Evolutionary conservation across 139 green algal species (phyloP), one percentile per base, ranked within the genome.

Genomic region (Coelastrella sp.): DNA sequence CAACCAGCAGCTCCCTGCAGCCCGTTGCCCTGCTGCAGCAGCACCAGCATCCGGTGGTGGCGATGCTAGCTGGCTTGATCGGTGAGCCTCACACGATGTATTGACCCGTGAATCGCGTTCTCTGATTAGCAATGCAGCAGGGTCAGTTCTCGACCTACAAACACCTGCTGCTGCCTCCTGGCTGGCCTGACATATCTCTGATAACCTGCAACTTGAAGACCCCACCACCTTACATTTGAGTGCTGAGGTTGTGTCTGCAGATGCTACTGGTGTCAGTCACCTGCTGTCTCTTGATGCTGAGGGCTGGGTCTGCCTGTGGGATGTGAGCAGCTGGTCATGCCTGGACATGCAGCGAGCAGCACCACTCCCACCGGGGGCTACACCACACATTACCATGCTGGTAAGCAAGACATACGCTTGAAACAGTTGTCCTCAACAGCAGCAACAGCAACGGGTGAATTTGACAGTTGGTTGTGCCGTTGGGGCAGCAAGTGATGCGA

Each of bases 261-360:
- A 64, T 56, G 82, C 10, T 13, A 3, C 14, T 56, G 77, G 86
- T 68, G 16, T 64, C 64, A 60, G 60, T 54, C 81, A 73, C 64
- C 20, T 91, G 47, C 54, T 91, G 77, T 91, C 87, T 17, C 4
- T 91, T 57, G 87, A 91, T 74, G 77, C 78, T 74, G 79, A 79
- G 11, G 87, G 87, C 65, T 86, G 78, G 76, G 78, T 78, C 47
- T 71, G 77, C n/a, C 78, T 91, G 79, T 91, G 87, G 87, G 87
- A 91, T 10, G 22, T 59, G 32, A 86, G 64, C 77, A 87, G 47
- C 47, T 85, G 78, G 23, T 14, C 5, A n/a, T 91, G 87, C 56
- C 8, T 87, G 14, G 78, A 57, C 32, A 65, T 60, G 11, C 64
- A 80, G 65, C 64, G 77, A 86, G 65, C 79, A 77, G 87, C 87